These are phyloP conservation scores for Penicillium aurantiogriseum DNA, from an alignment of 2,329 filamentous ascomycete genomes.

Conservation along the genomic window DNA sequence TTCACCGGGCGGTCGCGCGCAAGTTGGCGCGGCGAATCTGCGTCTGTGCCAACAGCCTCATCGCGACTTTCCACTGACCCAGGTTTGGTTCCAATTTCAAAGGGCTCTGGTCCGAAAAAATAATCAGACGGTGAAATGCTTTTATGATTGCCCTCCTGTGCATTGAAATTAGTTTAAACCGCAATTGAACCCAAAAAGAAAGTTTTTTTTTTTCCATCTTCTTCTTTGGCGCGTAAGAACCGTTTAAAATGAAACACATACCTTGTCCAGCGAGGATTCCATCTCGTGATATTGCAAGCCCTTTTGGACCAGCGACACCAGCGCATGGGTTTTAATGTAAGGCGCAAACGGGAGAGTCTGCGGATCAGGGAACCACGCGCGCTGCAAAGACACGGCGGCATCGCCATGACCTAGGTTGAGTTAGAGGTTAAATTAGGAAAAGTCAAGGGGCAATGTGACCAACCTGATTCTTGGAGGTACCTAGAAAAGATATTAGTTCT, in stretches of 20 bases:
- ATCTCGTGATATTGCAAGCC: conserved; percentile 57
- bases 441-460: conserved; percentile 21
- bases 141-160: conserved; percentile 40
- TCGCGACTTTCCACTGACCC: conserved; percentile 30
- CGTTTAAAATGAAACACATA: conserved; percentile 28
- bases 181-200: not conserved
- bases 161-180: conserved; percentile 20
- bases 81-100: conserved; percentile 34
- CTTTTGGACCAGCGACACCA: conserved; percentile 63
- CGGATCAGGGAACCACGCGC: conserved; percentile 62
- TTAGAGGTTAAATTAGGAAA: conserved; percentile 18
- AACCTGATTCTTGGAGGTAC: conserved; percentile 58
- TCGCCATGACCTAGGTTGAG: conserved; percentile 53
- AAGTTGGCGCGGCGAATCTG: conserved; percentile 34
- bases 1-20: conserved; percentile 38
- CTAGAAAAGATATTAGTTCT: conserved; percentile 25
- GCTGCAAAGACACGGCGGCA: conserved; percentile 59
- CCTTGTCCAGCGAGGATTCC: conserved; percentile 50
- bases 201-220: not conserved
- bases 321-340: conserved; percentile 57
- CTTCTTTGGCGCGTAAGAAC: not conserved
- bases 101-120: conserved; percentile 49
- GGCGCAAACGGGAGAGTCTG: conserved; percentile 61
- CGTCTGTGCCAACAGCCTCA: conserved; percentile 31
- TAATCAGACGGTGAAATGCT: conserved; percentile 40